Percentiles rank a stretch among this genome's conserved stretches.
Evolutionary conservation across 2,329 filamentous ascomycete species (phyloP).

Genomic region (Xylaria sp.): DNA sequence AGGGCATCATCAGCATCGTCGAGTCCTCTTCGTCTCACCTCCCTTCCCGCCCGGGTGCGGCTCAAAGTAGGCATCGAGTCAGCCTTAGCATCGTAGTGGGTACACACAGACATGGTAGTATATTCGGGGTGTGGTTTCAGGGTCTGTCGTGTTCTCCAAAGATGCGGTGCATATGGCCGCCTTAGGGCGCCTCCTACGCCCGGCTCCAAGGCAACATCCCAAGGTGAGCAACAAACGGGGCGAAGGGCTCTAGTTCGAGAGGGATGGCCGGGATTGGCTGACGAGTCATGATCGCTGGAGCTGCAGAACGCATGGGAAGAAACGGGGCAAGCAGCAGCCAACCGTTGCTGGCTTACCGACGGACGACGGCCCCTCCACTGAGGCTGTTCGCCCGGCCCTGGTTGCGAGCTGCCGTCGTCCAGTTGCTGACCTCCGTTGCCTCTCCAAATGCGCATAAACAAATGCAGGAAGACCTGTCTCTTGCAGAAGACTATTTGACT

Average conservation of each 20-base stretch:
- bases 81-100: slow-evolving; percentile 34
- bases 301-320: slow-evolving; percentile 27
- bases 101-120: not conserved
- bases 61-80: slow-evolving; percentile 25
- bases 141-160: slow-evolving; percentile 18
- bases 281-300: slow-evolving; percentile 2
- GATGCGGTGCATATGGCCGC: slow-evolving; percentile 19
- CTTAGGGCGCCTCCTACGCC: slow-evolving; percentile 15
- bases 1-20: slow-evolving; percentile 1
- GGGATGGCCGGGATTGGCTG: slow-evolving; percentile 33
- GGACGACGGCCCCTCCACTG: slow-evolving; percentile 17
- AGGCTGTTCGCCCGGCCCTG: slow-evolving; percentile 33
- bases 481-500: slow-evolving; percentile 20
- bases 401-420: slow-evolving; percentile 28
- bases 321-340: slow-evolving; percentile 35
- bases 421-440: slow-evolving; percentile 27
- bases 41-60: slow-evolving; percentile 27
- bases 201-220: not conserved
- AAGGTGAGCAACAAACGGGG: slow-evolving; percentile 38
- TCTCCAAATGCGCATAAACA: slow-evolving; percentile 32
- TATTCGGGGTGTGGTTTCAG: slow-evolving; percentile 5
- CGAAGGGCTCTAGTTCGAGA: slow-evolving; percentile 24
- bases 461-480: slow-evolving; percentile 26
- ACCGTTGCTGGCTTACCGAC: slow-evolving; percentile 30
- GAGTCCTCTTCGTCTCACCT: slow-evolving; percentile 27